Percentiles rank a stretch among this genome's conserved stretches.
phyloP scores from a whole-genome alignment of 2,329 filamentous ascomycete species.

The Colletotrichum sp. region DNA sequence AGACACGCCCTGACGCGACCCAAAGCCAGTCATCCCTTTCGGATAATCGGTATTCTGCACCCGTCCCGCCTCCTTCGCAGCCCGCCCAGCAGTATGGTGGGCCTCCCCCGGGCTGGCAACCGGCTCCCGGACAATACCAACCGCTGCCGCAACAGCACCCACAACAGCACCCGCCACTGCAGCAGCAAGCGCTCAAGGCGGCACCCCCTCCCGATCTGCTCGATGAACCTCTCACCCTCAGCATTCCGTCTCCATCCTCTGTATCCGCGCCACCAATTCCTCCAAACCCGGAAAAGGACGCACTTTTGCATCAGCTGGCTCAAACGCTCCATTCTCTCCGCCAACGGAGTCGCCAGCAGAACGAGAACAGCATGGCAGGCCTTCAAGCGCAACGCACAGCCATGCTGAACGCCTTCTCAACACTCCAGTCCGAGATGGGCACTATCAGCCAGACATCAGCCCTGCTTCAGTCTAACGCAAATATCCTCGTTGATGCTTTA shows the following conservation, averaged over 20 bases:
- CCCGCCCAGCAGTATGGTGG: not conserved
- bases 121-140: not conserved
- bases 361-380: slow-evolving; percentile 74
- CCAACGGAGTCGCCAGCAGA: slow-evolving; percentile 72
- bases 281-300: slow-evolving; percentile 94
- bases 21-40: not conserved
- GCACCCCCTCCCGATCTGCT: slow-evolving; percentile 57
- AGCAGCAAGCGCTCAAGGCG: slow-evolving; percentile 30
- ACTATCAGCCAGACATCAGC: slow-evolving; percentile 74
- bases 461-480: slow-evolving; percentile 77
- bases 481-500: slow-evolving; percentile 78
- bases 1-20: slow-evolving; percentile 6
- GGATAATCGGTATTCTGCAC: slow-evolving; percentile 26
- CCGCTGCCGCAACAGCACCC: slow-evolving; percentile 22
- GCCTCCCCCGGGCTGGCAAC: slow-evolving; percentile 22
- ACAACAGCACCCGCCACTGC: slow-evolving; percentile 26
- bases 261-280: slow-evolving; percentile 83
- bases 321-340: slow-evolving; percentile 72
- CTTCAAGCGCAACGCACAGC: slow-evolving; percentile 81
- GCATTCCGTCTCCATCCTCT: slow-evolving; percentile 52
- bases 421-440: slow-evolving; percentile 75
- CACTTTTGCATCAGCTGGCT: slow-evolving; percentile 79
- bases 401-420: slow-evolving; percentile 71
- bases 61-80: slow-evolving; percentile 23
- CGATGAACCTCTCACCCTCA: slow-evolving; percentile 60